Evolutionary conservation across 2,329 filamentous ascomycete species (phyloP).

Genomic region (Fusarium chaquense): DNA sequence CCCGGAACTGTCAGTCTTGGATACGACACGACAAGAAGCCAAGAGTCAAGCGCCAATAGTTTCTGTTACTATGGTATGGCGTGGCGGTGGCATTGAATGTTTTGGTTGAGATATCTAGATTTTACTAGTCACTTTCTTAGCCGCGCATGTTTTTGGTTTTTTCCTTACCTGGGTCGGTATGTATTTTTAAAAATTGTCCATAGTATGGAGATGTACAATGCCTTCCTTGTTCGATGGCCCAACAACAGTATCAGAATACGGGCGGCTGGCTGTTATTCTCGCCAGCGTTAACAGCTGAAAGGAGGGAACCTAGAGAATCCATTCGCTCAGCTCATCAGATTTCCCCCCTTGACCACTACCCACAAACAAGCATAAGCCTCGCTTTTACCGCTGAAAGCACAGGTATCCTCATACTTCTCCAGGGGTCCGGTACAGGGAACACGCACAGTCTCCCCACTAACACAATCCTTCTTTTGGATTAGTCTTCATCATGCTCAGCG

Average conservation of each 20-base stretch:
- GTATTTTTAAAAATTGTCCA: not conserved
- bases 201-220: not conserved
- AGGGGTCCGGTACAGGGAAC: conserved; percentile 21
- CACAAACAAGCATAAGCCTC: conserved; percentile 15
- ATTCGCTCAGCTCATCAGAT: conserved; percentile 28
- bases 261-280: conserved; percentile 28
- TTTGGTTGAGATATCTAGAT: conserved; percentile 3
- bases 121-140: not conserved
- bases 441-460: conserved; percentile 19
- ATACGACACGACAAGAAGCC: conserved; percentile 17
- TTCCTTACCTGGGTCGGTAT: not conserved
- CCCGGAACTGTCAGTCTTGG: conserved; percentile 2
- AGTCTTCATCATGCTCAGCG: conserved; percentile 1
- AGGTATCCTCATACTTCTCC: not conserved
- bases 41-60: conserved; percentile 23
- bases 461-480: not conserved
- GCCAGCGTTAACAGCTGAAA: conserved; percentile 11
- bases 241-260: conserved; percentile 29
- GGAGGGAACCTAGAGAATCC: not conserved
- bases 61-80: not conserved
- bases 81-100: conserved; percentile 1
- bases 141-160: conserved; percentile 9
- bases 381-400: conserved; percentile 31
- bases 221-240: not conserved
- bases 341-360: not conserved